Evolutionary conservation across 768 basidiomycete genomes (phyloP).

Genomic region (Crucibulum laeve): DNA sequence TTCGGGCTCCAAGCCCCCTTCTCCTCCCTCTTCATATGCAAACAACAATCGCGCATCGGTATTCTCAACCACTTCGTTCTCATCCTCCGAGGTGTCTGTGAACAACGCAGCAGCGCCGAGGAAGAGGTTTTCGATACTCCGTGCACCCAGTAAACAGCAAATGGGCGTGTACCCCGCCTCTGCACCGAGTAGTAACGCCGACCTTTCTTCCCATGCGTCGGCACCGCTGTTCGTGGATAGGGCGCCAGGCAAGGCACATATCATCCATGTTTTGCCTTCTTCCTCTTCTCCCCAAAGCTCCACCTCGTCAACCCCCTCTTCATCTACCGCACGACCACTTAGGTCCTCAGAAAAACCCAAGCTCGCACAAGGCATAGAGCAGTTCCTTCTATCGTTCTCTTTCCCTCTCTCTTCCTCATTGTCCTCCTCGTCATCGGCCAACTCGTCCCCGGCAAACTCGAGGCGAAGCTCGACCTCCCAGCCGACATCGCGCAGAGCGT

Average conservation of each 20-base stretch:
- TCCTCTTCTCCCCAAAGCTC: slow-evolving; percentile 1
- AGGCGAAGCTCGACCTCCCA: slow-evolving; percentile 1
- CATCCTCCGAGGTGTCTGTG: not conserved
- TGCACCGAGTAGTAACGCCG: not conserved
- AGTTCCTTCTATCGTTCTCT: slow-evolving; percentile 30
- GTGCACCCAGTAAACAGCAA: not conserved
- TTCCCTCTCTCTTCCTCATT: slow-evolving; percentile 18
- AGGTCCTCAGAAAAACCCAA: slow-evolving; percentile 19
- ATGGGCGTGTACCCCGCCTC: not conserved
- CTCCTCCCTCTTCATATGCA: not conserved
- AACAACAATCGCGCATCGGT: not conserved
- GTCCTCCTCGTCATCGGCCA: slow-evolving; percentile 1
- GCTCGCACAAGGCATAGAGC: slow-evolving; percentile 32
- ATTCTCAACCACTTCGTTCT: not conserved
- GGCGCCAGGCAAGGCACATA: slow-evolving; percentile 4
- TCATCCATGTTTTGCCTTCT: slow-evolving; percentile 20
- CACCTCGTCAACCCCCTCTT: not conserved
- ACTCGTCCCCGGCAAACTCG: slow-evolving; percentile 4
- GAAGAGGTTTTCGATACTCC: not conserved
- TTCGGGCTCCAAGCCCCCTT: too few species aligned
- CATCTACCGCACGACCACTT: not conserved
- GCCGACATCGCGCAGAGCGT: not conserved
- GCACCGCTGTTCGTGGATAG: not conserved
- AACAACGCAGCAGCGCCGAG: not conserved
- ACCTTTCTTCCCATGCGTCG: not conserved